Conservation (phyloP, 768 basidiomycete species). For the Clathrus columnatus region DNA sequence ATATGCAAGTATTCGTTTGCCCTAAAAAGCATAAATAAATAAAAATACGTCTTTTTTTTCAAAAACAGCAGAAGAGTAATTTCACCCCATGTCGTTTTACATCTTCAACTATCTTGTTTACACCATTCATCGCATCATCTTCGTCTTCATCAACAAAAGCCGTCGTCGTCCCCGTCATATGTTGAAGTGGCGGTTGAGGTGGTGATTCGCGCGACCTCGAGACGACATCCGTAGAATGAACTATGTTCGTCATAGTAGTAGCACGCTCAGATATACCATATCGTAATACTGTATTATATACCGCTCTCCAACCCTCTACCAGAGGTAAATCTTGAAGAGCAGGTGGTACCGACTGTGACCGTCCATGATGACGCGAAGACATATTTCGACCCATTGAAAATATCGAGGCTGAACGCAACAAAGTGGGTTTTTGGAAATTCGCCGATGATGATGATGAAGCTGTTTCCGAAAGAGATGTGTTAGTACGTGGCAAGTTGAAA, state of each 20-base stretch:
- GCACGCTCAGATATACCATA: slow-evolving; percentile 55
- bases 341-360: slow-evolving; percentile 8
- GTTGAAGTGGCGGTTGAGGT: slow-evolving; percentile 1
- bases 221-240: slow-evolving; percentile 22
- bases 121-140: slow-evolving; percentile 22
- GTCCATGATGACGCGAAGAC: slow-evolving; percentile 45
- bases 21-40: slow-evolving; percentile 30
- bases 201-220: slow-evolving; percentile 12
- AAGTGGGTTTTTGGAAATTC: slow-evolving; percentile 7
- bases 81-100: slow-evolving; percentile 65
- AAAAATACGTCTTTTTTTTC: slow-evolving; percentile 8
- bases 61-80: background rate
- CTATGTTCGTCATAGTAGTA: too few relatives aligned
- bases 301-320: slow-evolving; percentile 75
- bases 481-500: slow-evolving; percentile 9
- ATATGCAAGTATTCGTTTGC: slow-evolving; percentile 62
- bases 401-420: background rate
- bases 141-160: slow-evolving; percentile 22
- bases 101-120: slow-evolving; percentile 67
- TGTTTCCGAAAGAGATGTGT: slow-evolving; percentile 8
- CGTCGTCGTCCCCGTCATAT: slow-evolving; percentile 9
- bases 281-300: slow-evolving; percentile 58
- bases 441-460: background rate
- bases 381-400: slow-evolving; percentile 27
- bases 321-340: slow-evolving; percentile 16